A percentile compares a stretch with the other conserved stretches of the same genome.
phyloP scores from a whole-genome alignment of 2,329 filamentous ascomycete species.

The Ophiostoma quercus region DNA sequence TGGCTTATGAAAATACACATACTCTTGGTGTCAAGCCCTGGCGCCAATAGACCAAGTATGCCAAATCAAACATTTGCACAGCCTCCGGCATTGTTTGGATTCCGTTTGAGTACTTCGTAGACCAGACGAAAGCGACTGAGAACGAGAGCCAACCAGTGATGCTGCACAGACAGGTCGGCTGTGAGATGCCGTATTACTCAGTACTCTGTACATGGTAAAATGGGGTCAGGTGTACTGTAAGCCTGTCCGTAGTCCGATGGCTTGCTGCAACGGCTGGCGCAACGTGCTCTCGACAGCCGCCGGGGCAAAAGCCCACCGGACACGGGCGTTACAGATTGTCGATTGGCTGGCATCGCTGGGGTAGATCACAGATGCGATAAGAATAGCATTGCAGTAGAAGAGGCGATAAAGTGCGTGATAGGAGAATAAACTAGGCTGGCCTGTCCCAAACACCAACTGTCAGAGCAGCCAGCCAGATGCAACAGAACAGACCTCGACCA shows the following conservation, averaged over 20 bases:
- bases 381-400: not conserved
- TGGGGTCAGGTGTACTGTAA: too few relatives aligned
- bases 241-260: not conserved
- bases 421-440: not conserved
- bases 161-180: not conserved
- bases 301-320: constrained; percentile 1
- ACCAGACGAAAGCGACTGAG: not conserved
- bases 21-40: constrained; percentile 6
- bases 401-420: not conserved
- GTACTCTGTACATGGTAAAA: too few relatives aligned
- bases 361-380: not conserved
- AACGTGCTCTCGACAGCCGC: constrained; percentile 6
- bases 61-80: not conserved
- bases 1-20: not conserved
- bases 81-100: constrained; percentile 1
- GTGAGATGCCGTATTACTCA: not conserved
- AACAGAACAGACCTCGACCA: not conserved
- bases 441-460: constrained; percentile 23
- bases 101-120: not conserved
- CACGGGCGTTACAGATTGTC: constrained; percentile 8
- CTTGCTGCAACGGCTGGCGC: not conserved
- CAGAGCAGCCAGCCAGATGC: constrained; percentile 18
- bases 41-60: not conserved
- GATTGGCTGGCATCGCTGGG: constrained; percentile 1
- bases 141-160: not conserved